Base-by-base conservation (phyloP, 352 stramenopile genomes). In the Phytophthora colocasiae region DNA sequence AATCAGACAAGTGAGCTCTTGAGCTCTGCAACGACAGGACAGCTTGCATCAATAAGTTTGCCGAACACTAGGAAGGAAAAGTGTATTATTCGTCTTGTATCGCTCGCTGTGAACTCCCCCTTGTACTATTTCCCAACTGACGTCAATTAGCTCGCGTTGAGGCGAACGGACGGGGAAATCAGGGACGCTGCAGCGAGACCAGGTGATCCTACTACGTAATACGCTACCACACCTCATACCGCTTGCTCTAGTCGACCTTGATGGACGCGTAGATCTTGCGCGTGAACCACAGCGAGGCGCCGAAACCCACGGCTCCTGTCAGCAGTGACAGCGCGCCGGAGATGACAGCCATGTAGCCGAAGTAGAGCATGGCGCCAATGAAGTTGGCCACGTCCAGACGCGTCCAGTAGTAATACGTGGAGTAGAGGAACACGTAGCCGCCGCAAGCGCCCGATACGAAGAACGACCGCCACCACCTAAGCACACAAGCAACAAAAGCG, bases 321-420 rank as follows among this genome's bases (percentile, higher is more conserved):
- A 99, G 78, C 50, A 99, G 79, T 46, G 89, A 87, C 57, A 99
- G 96, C n/a, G 93, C 94, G 22, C 98, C 84, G 1, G 93, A 98
- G 66, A 99, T 98, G 66, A 99, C 98, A 9, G 85, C 87, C 97
- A 99, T 99, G 90, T 99, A 99, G 29, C 93, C 97, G 61, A 99
- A 98, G 91, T 99, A 99, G 48, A 93, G 83, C 85, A 95, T 95
- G 15, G 89, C 83, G 47, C 85, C 83, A 46, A 96, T 96, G 57
- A 98, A 86, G 56, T 97, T 97, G 54, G 90, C 96, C 36, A 98
- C 91, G 71, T 99, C 91, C 56, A 99, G 79, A 57, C 85, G 84
- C 69, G 97, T 98, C 69, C 85, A 92, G 77, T 98, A 99, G 88
- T 99, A 99, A 57, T 99, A 93, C 65, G 97, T 93, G 55, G 97